phyloP scores from a whole-genome alignment of 2,329 filamentous ascomycete species.

The Phyllosticta capitalensis region DNA sequence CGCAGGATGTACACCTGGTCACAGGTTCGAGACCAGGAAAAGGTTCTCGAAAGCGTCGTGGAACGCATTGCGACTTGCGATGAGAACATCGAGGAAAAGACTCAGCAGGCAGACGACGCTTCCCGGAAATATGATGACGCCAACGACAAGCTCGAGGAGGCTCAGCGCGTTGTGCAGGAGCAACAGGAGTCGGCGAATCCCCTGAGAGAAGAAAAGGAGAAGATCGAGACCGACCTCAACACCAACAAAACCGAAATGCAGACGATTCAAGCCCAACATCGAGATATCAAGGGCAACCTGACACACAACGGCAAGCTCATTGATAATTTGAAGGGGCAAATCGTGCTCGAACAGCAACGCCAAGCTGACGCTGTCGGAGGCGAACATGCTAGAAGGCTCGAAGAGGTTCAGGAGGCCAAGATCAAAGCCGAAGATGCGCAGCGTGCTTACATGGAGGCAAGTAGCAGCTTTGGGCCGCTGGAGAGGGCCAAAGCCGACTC shows the following conservation, averaged over 20 bases:
- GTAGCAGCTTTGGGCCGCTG: constrained; percentile 25
- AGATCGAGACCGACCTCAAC: constrained; percentile 45
- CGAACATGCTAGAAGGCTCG: constrained; percentile 51
- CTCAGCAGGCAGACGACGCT: constrained; percentile 36
- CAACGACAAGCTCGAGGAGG: constrained; percentile 29
- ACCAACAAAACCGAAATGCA: constrained; percentile 45
- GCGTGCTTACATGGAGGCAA: constrained; percentile 33
- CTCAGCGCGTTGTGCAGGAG: constrained; percentile 26
- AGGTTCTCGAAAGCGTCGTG: constrained; percentile 19
- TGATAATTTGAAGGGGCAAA: constrained; percentile 35
- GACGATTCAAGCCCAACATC: constrained; percentile 49
- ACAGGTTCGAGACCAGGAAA: background rate
- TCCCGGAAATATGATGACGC: constrained; percentile 35
- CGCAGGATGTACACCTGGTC: background rate
- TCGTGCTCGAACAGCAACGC: constrained; percentile 48
- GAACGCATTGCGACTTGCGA: constrained; percentile 25
- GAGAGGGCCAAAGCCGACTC: constrained; percentile 26
- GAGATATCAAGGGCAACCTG: constrained; percentile 42
- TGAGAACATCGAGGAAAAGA: constrained; percentile 40
- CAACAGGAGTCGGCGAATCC: constrained; percentile 30
- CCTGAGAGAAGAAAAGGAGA: constrained; percentile 37
- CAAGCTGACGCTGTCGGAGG: constrained; percentile 58
- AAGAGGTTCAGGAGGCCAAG: constrained; percentile 51
- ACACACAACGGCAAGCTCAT: constrained; percentile 47
- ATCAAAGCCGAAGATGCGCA: constrained; percentile 38